Percentiles rank a stretch among this genome's conserved stretches.
These are phyloP conservation scores for Eurotiales sp. DNA, from an alignment of 2,329 filamentous ascomycete species.

Conservation along the genomic window DNA sequence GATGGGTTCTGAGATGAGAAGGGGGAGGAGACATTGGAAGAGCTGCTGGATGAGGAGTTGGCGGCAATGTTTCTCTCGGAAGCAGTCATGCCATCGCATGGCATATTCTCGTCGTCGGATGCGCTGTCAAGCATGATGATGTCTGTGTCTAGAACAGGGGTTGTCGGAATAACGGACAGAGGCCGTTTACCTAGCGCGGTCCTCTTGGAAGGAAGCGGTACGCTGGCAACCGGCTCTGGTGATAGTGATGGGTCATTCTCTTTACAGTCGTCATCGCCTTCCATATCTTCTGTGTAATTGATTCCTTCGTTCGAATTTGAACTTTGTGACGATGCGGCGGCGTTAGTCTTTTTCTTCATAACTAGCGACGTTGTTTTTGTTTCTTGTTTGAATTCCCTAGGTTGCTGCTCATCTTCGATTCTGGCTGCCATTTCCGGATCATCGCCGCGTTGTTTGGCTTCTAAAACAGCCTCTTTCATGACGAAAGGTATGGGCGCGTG, in stretches of 20 bases:
- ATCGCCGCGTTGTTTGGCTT: conserved; percentile 55
- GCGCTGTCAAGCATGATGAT: conserved; percentile 26
- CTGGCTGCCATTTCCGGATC: conserved; percentile 33
- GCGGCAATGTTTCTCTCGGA: conserved; percentile 42
- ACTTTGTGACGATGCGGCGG: neutral
- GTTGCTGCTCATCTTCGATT: conserved; percentile 23
- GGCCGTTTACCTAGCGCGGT: conserved; percentile 40
- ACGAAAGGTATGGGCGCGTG: conserved; percentile 53
- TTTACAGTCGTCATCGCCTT: conserved; percentile 39
- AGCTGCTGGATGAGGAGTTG: conserved; percentile 2
- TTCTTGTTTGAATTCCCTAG: conserved; percentile 8
- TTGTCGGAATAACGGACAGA: conserved; percentile 37
- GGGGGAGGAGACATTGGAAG: too few species aligned
- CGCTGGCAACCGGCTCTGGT: conserved; percentile 30
- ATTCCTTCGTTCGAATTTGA: conserved; percentile 16
- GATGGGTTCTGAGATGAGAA: conserved; percentile 34
- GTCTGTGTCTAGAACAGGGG: conserved; percentile 28
- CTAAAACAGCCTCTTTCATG: conserved; percentile 43
- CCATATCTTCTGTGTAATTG: conserved; percentile 23
- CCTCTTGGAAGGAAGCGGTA: conserved; percentile 35
- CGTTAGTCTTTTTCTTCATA: conserved; percentile 30
- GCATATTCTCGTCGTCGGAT: conserved; percentile 22
- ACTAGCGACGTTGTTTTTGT: conserved; percentile 21
- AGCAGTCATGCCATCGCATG: conserved; percentile 26
- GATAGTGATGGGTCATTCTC: conserved; percentile 48